Percentiles rank a stretch among this genome's conserved stretches.
Conservation (phyloP, 2,329 filamentous ascomycete genomes). For the Neofusicoccum cordaticola region DNA sequence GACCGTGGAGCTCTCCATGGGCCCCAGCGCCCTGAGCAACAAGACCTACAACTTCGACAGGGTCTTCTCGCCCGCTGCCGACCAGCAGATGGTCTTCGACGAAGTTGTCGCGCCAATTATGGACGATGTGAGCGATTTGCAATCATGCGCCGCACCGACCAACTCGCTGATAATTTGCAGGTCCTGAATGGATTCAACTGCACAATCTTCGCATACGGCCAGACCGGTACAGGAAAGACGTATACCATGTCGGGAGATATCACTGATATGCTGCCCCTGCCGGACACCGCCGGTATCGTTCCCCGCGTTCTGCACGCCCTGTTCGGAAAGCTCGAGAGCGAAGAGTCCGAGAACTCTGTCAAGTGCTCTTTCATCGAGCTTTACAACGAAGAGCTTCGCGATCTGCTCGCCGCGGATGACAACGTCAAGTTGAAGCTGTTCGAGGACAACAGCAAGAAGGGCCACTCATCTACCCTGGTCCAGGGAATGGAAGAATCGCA, state of each 20-base stretch:
- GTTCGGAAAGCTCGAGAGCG: slow-evolving; percentile 77
- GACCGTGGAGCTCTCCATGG: slow-evolving; percentile 84
- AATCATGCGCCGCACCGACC: neutral
- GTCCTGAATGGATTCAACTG: slow-evolving; percentile 95
- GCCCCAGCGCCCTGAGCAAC: slow-evolving; percentile 85
- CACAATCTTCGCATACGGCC: slow-evolving; percentile 97
- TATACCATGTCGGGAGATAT: slow-evolving; percentile 99
- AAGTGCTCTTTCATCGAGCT: slow-evolving; percentile 98
- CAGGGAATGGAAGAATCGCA: slow-evolving; percentile 98
- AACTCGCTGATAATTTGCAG: slow-evolving; percentile 44
- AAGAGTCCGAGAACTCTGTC: slow-evolving; percentile 78
- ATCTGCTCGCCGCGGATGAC: slow-evolving; percentile 81
- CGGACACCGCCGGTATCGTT: slow-evolving; percentile 91
- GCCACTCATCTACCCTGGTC: slow-evolving; percentile 80
- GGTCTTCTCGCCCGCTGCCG: slow-evolving; percentile 91
- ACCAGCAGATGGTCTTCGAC: slow-evolving; percentile 91
- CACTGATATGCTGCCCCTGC: slow-evolving; percentile 82
- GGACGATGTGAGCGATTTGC: slow-evolving; percentile 65
- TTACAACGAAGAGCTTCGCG: slow-evolving; percentile 95
- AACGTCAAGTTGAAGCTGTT: slow-evolving; percentile 88
- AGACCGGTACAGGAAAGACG: slow-evolving; percentile 96
- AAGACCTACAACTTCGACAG: slow-evolving; percentile 97
- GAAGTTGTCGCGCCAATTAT: slow-evolving; percentile 91
- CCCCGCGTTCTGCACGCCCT: slow-evolving; percentile 84
- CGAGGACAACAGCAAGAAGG: slow-evolving; percentile 83